Base-by-base conservation (phyloP, 176 grass and related monocot species). In the Coix lacrymajobi region DNA sequence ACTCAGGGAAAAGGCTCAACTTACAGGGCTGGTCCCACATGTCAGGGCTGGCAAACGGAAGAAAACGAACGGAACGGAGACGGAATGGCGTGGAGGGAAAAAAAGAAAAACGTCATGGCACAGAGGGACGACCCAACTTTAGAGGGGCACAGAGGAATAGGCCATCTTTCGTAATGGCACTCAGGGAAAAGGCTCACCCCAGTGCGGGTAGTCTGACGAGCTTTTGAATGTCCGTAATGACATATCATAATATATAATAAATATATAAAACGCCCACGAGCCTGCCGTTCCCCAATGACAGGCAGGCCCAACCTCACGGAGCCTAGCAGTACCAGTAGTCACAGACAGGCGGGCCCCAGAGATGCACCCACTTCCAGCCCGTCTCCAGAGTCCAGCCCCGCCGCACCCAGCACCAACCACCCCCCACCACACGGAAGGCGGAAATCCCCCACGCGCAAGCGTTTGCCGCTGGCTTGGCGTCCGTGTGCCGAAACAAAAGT, bases 401-500 rank as follows among this genome's bases (percentile, higher is more conserved):
- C 70, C 10, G 62, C 70, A 39, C n/a, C 3, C 26, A 25, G 12
- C 69, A 24, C 24, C 87, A 85, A 77, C 87, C 9, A 75, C 62
- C 87, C 69, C 14, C 17, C 36, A 62, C 49, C 66, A 57, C 75
- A 60, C 81, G 76, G 32, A 63, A 85, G 66, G 36, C 81, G 75
- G 31, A 76, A 85, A 79, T 12, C 28, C 82, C 87, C 87, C 61
- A 75, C 61, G 62, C 77, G 77, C 62, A 49, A 51, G 45, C 72
- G 30, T 54, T 54, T 16, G 60, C 72, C 12, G 30, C 24, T 69
- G 39, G 73, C 73, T 87, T 88, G 65, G 66, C 67, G 79, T 88
- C 66, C 75, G 80, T 71, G 66, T 22, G 73, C 80, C 80, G 66
- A 88, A 79, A 68, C 69, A 76, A 52, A 85, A 89, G 77, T 81